phyloP scores from a whole-genome alignment of 2,329 filamentous ascomycete species.

The Colletotrichum sp. region DNA sequence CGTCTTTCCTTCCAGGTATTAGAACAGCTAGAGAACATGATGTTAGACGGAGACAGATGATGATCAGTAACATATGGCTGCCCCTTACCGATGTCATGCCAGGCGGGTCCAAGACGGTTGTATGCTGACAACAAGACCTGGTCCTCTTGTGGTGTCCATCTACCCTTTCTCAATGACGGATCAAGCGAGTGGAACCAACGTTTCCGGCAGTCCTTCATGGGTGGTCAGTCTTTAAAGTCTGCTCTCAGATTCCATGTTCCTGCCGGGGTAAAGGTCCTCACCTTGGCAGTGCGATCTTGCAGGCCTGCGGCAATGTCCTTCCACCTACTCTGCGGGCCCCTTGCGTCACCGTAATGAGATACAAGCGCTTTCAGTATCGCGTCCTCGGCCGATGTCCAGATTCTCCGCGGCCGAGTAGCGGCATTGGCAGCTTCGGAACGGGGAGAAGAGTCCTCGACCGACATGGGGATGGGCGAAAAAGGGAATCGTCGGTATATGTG shows the following conservation, averaged over 20 bases:
- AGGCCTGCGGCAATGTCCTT: slow-evolving; percentile 30
- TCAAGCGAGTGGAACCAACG: slow-evolving; percentile 35
- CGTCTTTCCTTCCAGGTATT: slow-evolving; percentile 33
- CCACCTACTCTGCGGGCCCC: slow-evolving; percentile 31
- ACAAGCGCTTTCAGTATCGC: slow-evolving; percentile 29
- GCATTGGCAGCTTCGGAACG: neutral
- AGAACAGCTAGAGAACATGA: slow-evolving; percentile 26
- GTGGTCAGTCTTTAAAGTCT: too few relatives aligned
- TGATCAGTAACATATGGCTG: neutral
- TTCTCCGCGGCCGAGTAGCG: slow-evolving; percentile 21
- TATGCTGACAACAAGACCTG: slow-evolving; percentile 32
- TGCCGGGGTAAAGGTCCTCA: neutral
- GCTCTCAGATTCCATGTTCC: neutral
- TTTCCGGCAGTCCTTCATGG: slow-evolving; percentile 32
- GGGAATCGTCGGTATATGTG: neutral
- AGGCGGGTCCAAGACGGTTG: slow-evolving; percentile 19
- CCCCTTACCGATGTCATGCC: neutral
- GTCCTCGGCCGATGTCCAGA: slow-evolving; percentile 31
- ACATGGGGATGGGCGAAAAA: neutral
- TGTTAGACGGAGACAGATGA: neutral
- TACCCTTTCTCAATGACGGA: slow-evolving; percentile 30
- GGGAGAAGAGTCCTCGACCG: neutral
- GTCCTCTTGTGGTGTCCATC: slow-evolving; percentile 33
- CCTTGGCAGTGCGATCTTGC: slow-evolving; percentile 25
- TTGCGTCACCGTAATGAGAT: slow-evolving; percentile 30